A percentile compares a stretch with the other conserved stretches of the same genome.
These are phyloP conservation scores for Lactarius indigo DNA, from an alignment of 768 basidiomycete genomes.

Conservation along the genomic window DNA sequence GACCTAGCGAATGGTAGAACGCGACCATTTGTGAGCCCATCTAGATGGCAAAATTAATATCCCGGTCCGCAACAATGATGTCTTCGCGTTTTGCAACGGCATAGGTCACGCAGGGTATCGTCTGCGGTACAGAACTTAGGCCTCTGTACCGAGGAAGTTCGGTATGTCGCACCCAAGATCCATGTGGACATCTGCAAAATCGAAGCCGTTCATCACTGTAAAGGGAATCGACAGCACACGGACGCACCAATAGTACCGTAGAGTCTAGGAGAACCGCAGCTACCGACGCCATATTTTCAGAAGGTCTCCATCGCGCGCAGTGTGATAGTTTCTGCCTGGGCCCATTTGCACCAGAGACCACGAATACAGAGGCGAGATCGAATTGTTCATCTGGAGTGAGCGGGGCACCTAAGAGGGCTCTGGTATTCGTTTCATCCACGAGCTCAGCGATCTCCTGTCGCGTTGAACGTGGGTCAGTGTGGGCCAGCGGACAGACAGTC, in stretches of 20 bases:
- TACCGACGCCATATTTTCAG: slow-evolving; percentile 89
- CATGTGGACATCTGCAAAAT: slow-evolving; percentile 78
- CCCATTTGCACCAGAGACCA: slow-evolving; percentile 77
- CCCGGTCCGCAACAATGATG: slow-evolving; percentile 94
- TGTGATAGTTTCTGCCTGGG: slow-evolving; percentile 87
- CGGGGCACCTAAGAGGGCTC: slow-evolving; percentile 70
- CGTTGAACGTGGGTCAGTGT: background rate
- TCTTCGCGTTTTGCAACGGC: slow-evolving; percentile 98
- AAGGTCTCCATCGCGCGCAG: slow-evolving; percentile 80
- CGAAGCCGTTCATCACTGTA: background rate
- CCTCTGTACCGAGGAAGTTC: slow-evolving; percentile 84
- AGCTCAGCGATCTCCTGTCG: slow-evolving; percentile 91
- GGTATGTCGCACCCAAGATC: slow-evolving; percentile 82
- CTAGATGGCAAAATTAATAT: slow-evolving; percentile 93
- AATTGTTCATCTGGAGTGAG: slow-evolving; percentile 54
- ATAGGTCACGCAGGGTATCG: slow-evolving; percentile 90
- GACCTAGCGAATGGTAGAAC: slow-evolving; percentile 90
- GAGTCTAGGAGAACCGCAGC: slow-evolving; percentile 95
- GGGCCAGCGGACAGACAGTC: no score
- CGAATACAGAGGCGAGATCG: slow-evolving; percentile 68
- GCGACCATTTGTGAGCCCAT: slow-evolving; percentile 90
- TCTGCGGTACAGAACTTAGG: slow-evolving; percentile 91
- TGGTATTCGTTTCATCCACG: slow-evolving; percentile 91
- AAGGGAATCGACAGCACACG: background rate
- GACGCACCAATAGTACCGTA: slow-evolving; percentile 89